A percentile compares a stretch with the other conserved stretches of the same genome.
Evolutionary conservation across 1,139 yeast species (phyloP).

Genomic region (Saccharomyces hybrid): DNA sequence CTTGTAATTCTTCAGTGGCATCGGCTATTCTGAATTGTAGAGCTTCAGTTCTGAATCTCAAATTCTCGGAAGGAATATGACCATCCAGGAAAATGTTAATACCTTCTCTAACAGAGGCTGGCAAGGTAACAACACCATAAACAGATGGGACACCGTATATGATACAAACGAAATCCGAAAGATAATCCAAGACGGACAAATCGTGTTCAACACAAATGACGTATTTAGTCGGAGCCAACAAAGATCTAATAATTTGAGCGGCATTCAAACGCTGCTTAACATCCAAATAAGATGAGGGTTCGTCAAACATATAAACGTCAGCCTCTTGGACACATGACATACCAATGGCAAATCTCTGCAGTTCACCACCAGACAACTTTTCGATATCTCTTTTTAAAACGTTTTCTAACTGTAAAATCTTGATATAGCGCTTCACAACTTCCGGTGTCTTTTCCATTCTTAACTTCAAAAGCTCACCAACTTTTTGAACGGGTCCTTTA

Average conservation of each 20-base stretch:
- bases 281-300: constrained; percentile 96
- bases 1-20: constrained; percentile 68
- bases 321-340: constrained; percentile 94
- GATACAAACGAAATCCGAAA: constrained; percentile 93
- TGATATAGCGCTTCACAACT: constrained; percentile 54
- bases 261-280: constrained; percentile 98
- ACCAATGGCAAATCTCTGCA: constrained; percentile 96
- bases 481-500: constrained; percentile 81
- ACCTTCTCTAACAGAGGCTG: constrained; percentile 96
- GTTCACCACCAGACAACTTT: constrained; percentile 94
- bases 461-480: constrained; percentile 71
- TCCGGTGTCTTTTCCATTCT: constrained; percentile 61
- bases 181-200: constrained; percentile 90
- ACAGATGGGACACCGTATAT: constrained; percentile 96
- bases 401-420: constrained; percentile 61
- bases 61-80: constrained; percentile 91
- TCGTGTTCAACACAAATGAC: constrained; percentile 98
- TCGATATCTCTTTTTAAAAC: constrained; percentile 79
- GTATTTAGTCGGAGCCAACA: constrained; percentile 65
- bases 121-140: constrained; percentile 95
- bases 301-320: constrained; percentile 97
- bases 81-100: constrained; percentile 97
- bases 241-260: constrained; percentile 84
- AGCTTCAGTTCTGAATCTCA: constrained; percentile 93
- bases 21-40: constrained; percentile 92